These are phyloP conservation scores for Suillus variegatus DNA, from an alignment of 768 basidiomycete genomes.

Conservation along the genomic window DNA sequence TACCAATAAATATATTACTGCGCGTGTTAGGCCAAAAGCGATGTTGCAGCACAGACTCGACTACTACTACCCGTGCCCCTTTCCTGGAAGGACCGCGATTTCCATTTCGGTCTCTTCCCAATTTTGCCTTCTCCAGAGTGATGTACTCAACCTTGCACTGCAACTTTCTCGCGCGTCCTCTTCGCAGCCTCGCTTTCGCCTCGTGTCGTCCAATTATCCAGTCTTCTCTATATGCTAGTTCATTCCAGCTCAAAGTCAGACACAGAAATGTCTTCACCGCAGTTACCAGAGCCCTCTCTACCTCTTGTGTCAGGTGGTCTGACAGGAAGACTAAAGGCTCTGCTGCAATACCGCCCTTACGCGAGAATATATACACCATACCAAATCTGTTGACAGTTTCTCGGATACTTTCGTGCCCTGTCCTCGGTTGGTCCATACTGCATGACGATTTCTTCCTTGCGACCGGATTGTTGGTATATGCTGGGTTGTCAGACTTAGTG, in stretches of 20 bases:
- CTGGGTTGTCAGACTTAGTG: conserved; percentile 92
- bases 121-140: conserved; percentile 1
- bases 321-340: conserved; percentile 9
- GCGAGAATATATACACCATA: conserved; percentile 92
- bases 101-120: background rate
- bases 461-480: conserved; percentile 82
- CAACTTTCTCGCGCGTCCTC: background rate
- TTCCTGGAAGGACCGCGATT: background rate
- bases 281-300: background rate
- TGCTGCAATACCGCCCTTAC: conserved; percentile 37
- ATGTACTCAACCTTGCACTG: background rate
- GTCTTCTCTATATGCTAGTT: background rate
- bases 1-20: background rate
- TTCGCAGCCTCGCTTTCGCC: background rate
- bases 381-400: conserved; percentile 90
- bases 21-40: no score
- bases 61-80: background rate
- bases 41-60: background rate
- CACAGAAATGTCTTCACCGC: background rate
- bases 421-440: conserved; percentile 89
- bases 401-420: conserved; percentile 85
- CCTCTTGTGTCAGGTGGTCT: conserved; percentile 4
- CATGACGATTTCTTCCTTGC: conserved; percentile 80
- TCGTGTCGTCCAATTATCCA: background rate
- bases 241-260: background rate